Percentiles rank a stretch among this genome's conserved stretches.
phyloP scores from a whole-genome alignment of 164 flowering plant species.

The Dillenia turbinata region DNA sequence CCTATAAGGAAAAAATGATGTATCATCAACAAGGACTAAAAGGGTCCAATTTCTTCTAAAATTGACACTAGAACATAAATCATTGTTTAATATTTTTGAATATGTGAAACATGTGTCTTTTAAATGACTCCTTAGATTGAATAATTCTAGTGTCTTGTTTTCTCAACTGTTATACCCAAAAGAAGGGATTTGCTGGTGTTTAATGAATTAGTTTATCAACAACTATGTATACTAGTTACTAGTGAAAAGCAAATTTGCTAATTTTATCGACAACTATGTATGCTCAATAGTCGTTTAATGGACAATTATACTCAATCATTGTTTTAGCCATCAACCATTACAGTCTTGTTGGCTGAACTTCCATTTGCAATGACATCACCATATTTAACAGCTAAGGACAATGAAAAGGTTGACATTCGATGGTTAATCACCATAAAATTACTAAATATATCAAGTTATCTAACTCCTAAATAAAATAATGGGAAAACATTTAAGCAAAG shows the following conservation, averaged over 20 bases:
- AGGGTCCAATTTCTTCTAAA: constrained; percentile 8
- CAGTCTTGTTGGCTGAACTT: constrained; percentile 18
- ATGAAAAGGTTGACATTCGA: constrained; percentile 14
- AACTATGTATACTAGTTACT: not conserved
- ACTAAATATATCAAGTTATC: constrained; percentile 1
- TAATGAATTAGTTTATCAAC: constrained; percentile 4
- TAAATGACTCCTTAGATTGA: not conserved
- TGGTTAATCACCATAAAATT: constrained; percentile 9
- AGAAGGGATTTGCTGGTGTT: constrained; percentile 15
- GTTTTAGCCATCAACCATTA: constrained; percentile 27
- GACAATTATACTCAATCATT: constrained; percentile 17
- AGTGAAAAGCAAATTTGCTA: not conserved
- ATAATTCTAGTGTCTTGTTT: constrained; percentile 7
- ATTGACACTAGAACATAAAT: too few relatives aligned
- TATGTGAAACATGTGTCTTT: too few relatives aligned
- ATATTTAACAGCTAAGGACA: constrained; percentile 1
- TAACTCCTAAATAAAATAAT: not conserved
- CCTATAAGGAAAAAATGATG: too few relatives aligned
- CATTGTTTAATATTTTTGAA: too few relatives aligned
- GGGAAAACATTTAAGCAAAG: not conserved
- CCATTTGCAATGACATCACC: constrained; percentile 20
- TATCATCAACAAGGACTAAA: not conserved
- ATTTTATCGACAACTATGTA: not conserved
- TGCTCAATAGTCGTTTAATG: not conserved
- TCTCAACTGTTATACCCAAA: constrained; percentile 57